Evolutionary conservation across 2,329 filamentous ascomycete genomes (phyloP).

Genomic region (Phialophora verrucosa): DNA sequence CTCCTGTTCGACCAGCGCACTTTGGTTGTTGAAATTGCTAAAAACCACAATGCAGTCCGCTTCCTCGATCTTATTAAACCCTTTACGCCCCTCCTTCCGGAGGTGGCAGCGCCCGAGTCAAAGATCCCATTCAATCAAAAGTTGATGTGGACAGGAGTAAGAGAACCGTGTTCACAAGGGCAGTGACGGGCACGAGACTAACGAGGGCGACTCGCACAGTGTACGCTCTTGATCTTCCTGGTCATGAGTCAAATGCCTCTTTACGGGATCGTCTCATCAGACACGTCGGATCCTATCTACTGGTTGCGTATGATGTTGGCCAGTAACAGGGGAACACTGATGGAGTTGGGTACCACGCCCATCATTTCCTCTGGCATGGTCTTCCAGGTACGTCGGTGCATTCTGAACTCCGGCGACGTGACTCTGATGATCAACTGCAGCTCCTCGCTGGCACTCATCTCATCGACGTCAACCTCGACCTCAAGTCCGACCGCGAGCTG

Average conservation of each 20-base stretch:
- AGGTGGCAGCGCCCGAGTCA: constrained; percentile 97
- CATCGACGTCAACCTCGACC: constrained; percentile 99
- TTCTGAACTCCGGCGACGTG: not conserved
- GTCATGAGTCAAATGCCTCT: constrained; percentile 99
- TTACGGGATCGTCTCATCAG: constrained; percentile 98
- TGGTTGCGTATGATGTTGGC: constrained; percentile 99
- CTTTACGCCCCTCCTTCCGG: constrained; percentile 98
- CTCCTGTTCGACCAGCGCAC: constrained; percentile 20
- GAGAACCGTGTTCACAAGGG: constrained; percentile 38
- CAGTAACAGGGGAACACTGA: constrained; percentile 94
- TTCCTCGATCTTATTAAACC: constrained; percentile 99
- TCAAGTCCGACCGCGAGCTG: constrained; percentile 99
- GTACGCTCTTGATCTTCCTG: constrained; percentile 97
- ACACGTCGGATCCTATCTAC: constrained; percentile 97
- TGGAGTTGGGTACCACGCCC: constrained; percentile 96
- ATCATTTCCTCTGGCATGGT: constrained; percentile 99
- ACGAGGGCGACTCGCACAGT: constrained; percentile 47
- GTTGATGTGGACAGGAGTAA: constrained; percentile 86
- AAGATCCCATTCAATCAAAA: constrained; percentile 99
- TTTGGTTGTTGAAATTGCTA: constrained; percentile 27
- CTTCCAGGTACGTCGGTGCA: constrained; percentile 71
- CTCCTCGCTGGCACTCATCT: constrained; percentile 98
- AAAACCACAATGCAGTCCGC: constrained; percentile 68
- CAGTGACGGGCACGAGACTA: constrained; percentile 27
- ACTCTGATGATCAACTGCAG: constrained; percentile 44